Evolutionary conservation across 768 basidiomycete genomes (phyloP), one percentile per base, ranked within the genome.

Genomic region (Termitomyces sp.): DNA sequence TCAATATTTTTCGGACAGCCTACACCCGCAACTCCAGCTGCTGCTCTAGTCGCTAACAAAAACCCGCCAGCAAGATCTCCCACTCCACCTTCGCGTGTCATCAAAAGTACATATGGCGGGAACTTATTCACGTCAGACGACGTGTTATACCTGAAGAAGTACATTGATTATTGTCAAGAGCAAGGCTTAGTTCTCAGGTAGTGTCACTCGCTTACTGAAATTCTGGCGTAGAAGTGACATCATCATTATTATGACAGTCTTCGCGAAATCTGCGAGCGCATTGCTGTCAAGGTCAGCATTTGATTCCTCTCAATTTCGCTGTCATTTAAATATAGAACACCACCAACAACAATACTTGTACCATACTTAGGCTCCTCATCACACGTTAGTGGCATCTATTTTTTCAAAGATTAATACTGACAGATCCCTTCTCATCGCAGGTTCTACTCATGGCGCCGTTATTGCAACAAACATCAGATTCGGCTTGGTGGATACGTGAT

Each of bases 391-490:
- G 48, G 14, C 26, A 56, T 26, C 22, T 20, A 7, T 36, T 28
- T 24, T 28, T 16, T 4, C 16, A 28, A 18, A 43, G 42, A 53
- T 24, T n/a, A 40, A 22, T 12, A 56, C 44, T 51, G 18, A 33
- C 32, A 33, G 53, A 53, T 61, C n/a, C 16, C 44, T 42, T 32
- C 40, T 35, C 26, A 53, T n/a, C 38, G 22, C 55, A 92, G 90
- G 12, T 93, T 93, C 68, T 93, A 92, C 68, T 93, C 91, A 1
- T 94, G 92, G 92, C 82, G 92, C 42, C 83, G 92, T 45, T 94
- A 93, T 66, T 94, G 92, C 74, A 94, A 94, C 68, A 94, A 93
- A 67, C 91, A 94, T 69, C 90, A 93, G 70, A 94, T 94, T 51
- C 85, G 89, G n/a, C 77, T 94, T 0, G 89, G 90, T 26, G 90